Percentiles rank a stretch among this genome's conserved stretches.
Conservation (phyloP, 2,329 filamentous ascomycete species). For the Calonectria pseudoturangicola region DNA sequence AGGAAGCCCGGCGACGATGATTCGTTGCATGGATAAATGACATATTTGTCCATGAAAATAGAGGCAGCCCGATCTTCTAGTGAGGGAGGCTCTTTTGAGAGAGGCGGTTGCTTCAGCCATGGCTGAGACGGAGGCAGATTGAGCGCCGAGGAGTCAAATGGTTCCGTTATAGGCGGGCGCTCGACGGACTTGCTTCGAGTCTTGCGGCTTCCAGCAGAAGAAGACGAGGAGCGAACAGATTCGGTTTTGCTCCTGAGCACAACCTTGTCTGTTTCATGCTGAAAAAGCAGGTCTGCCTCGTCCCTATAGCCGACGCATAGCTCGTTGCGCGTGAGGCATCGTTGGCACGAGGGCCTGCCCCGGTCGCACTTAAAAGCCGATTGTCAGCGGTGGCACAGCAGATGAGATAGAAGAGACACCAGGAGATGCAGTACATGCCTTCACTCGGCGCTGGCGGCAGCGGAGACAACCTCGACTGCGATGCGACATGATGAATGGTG, state of each 20-base stretch:
- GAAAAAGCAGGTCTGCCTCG: conserved; percentile 60
- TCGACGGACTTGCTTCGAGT: conserved; percentile 47
- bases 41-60: conserved; percentile 62
- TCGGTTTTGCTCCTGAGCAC: conserved; percentile 44
- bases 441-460: conserved; percentile 57
- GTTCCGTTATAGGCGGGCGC: conserved; percentile 18
- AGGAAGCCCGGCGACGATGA: conserved; percentile 62
- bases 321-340: conserved; percentile 61
- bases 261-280: conserved; percentile 59
- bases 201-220: conserved; percentile 26
- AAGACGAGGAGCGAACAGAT: conserved; percentile 34
- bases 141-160: conserved; percentile 4
- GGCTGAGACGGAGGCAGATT: conserved; percentile 40
- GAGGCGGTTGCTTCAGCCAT: conserved; percentile 50
- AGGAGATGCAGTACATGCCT: conserved; percentile 37
- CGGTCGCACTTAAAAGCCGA: conserved; percentile 55
- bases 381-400: neutral
- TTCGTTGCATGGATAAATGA: conserved; percentile 61
- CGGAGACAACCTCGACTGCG: conserved; percentile 59
- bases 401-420: neutral
- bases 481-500: conserved; percentile 47
- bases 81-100: neutral
- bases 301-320: conserved; percentile 63
- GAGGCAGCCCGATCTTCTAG: conserved; percentile 56
- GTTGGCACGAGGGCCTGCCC: conserved; percentile 59